A percentile compares a stretch with the other conserved stretches of the same genome.
These are phyloP conservation scores for Rubia occidens DNA, from an alignment of 305 asterid genomes.

Conservation along the genomic window DNA sequence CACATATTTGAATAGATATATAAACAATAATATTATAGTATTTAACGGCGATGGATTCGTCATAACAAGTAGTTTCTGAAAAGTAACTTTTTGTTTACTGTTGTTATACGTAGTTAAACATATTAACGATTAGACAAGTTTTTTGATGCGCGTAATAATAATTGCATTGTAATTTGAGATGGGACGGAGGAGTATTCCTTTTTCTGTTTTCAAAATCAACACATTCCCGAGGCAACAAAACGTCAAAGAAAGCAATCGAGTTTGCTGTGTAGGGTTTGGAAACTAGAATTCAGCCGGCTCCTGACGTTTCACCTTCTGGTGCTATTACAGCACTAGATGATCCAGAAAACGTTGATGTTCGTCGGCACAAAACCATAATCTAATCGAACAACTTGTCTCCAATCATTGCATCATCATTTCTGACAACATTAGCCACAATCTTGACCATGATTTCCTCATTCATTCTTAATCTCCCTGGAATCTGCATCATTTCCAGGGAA, in stretches of 20 bases:
- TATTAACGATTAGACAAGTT: no score
- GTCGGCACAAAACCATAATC: slow-evolving; percentile 12
- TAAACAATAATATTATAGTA: no score
- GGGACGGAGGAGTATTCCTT: no score
- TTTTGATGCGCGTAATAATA: no score
- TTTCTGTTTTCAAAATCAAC: background rate
- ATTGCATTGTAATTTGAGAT: no score
- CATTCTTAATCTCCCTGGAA: background rate
- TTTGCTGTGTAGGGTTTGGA: slow-evolving; percentile 8
- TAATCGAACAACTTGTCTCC: background rate
- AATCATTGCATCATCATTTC: slow-evolving; percentile 3
- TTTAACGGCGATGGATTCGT: no score
- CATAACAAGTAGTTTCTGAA: no score
- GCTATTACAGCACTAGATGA: background rate
- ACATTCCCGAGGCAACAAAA: slow-evolving; percentile 12
- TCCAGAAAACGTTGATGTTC: background rate
- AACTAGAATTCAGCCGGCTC: slow-evolving; percentile 18
- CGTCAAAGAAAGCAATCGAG: background rate
- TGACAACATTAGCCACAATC: slow-evolving; percentile 12
- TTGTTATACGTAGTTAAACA: no score
- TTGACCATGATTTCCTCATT: slow-evolving; percentile 1
- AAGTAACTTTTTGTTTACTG: no score
- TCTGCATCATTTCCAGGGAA: slow-evolving; percentile 16
- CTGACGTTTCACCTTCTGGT: slow-evolving; percentile 3
- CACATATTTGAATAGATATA: no score